Conservation (phyloP, 2,329 filamentous ascomycete species). For the Pseudopithomyces chartarum region DNA sequence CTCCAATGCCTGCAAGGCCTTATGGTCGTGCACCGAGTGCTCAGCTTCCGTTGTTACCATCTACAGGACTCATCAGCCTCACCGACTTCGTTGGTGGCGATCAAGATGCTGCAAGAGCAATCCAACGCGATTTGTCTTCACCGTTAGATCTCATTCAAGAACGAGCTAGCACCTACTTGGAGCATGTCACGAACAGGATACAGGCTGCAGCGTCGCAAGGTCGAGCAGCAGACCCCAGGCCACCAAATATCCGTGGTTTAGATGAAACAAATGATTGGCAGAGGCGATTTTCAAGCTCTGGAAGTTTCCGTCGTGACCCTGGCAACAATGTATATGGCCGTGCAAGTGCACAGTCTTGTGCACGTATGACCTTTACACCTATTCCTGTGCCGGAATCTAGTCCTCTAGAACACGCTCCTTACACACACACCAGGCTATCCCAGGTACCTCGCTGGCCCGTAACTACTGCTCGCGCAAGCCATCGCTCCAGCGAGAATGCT, state of each 20-base stretch:
- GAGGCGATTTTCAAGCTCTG: background rate
- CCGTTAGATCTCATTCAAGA: constrained; percentile 32
- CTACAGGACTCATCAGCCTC: constrained; percentile 12
- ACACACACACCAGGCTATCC: background rate
- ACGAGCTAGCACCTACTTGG: constrained; percentile 20
- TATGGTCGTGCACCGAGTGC: constrained; percentile 16
- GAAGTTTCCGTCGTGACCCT: constrained; percentile 7
- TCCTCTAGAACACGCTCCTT: background rate
- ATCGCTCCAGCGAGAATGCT: constrained; percentile 24
- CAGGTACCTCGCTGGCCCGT: constrained; percentile 10
- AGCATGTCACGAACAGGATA: constrained; percentile 10
- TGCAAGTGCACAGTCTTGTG: background rate
- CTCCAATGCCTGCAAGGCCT: constrained; percentile 20
- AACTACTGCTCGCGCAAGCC: constrained; percentile 2
- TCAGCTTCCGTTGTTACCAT: constrained; percentile 14
- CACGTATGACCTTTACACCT: background rate
- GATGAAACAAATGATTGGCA: constrained; percentile 2
- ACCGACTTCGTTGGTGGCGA: constrained; percentile 17
- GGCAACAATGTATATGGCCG: constrained; percentile 6
- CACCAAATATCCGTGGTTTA: constrained; percentile 3
- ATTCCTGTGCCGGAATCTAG: background rate
- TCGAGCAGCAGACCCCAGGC: background rate
- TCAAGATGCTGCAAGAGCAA: constrained; percentile 26
- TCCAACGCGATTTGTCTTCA: constrained; percentile 25
- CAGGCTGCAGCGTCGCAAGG: constrained; percentile 4